phyloP scores from a whole-genome alignment of 768 basidiomycete species.

The Leccinum disarticulatum region DNA sequence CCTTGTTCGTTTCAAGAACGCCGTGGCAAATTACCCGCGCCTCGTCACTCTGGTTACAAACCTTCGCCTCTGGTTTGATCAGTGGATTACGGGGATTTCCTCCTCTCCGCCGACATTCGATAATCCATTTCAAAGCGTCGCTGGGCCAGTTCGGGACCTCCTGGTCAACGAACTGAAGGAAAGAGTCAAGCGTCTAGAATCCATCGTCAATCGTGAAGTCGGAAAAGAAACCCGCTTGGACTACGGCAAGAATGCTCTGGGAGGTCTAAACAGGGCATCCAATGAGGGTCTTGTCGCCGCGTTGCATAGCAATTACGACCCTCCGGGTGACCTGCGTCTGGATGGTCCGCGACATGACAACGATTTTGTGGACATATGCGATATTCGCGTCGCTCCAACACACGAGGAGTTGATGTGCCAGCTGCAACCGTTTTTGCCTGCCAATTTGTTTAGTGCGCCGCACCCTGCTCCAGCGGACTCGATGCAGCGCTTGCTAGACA shows the following conservation, averaged over 20 bases:
- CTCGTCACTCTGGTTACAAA: conserved; percentile 41
- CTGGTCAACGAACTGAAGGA: conserved; percentile 33
- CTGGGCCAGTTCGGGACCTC: conserved; percentile 36
- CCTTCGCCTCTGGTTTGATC: conserved; percentile 45
- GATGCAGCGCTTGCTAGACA: conserved; percentile 68
- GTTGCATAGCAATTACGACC: conserved; percentile 45
- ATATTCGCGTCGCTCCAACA: conserved; percentile 72
- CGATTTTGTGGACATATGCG: conserved; percentile 51
- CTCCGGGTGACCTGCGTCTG: conserved; percentile 50
- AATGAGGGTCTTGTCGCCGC: conserved; percentile 41
- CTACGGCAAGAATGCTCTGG: conserved; percentile 4
- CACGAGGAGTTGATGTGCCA: conserved; percentile 58
- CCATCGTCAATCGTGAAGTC: conserved; percentile 54
- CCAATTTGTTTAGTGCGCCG: conserved; percentile 56
- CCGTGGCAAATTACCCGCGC: conserved; percentile 44
- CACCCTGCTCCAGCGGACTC: conserved; percentile 56
- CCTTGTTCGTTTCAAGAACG: conserved; percentile 59
- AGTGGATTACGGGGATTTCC: conserved; percentile 46
- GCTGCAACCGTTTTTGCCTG: conserved; percentile 58
- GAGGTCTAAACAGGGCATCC: neutral
- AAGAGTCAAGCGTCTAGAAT: conserved; percentile 31
- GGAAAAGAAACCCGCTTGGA: conserved; percentile 32
- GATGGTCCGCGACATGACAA: conserved; percentile 69
- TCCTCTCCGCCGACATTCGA: conserved; percentile 42
- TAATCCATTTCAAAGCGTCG: conserved; percentile 38